Conservation (phyloP, 352 stramenopile species). For the Phytophthora cactorum region DNA sequence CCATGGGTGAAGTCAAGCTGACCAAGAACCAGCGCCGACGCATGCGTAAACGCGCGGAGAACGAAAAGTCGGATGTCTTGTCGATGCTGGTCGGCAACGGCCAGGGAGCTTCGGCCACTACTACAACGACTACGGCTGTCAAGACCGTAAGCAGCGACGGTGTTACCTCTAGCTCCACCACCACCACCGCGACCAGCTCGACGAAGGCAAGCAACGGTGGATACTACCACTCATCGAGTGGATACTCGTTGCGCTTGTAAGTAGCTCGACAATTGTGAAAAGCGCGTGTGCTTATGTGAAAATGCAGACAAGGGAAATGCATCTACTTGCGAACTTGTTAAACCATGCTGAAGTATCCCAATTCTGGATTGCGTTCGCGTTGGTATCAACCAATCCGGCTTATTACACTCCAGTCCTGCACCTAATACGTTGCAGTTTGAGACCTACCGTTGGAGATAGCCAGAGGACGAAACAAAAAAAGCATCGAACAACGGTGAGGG, state of each 20-base stretch:
- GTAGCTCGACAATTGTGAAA: background rate
- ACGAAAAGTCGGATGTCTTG: constrained; percentile 72
- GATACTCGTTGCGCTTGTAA: constrained; percentile 73
- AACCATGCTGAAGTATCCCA: no score
- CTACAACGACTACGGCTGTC: constrained; percentile 35
- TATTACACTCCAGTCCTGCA: no score
- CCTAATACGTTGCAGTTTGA: no score
- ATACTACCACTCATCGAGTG: constrained; percentile 77
- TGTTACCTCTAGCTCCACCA: constrained; percentile 15
- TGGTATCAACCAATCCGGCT: no score
- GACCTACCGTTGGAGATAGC: no score
- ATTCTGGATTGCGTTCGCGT: no score
- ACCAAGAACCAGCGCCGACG: constrained; percentile 85
- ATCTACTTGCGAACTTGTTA: no score
- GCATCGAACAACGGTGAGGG: no score
- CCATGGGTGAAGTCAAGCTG: constrained; percentile 52
- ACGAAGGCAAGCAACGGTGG: constrained; percentile 35
- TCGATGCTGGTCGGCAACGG: constrained; percentile 60
- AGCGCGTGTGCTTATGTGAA: no score
- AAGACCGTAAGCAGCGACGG: constrained; percentile 27
- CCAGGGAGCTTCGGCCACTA: constrained; percentile 9
- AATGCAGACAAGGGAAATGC: no score
- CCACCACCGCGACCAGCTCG: constrained; percentile 35
- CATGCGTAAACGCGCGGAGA: constrained; percentile 81
- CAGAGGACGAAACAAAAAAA: no score